A percentile compares a stretch with the other conserved stretches of the same genome.
Conservation (phyloP, 345 rosid genomes). For the Acer yangbiense region DNA sequence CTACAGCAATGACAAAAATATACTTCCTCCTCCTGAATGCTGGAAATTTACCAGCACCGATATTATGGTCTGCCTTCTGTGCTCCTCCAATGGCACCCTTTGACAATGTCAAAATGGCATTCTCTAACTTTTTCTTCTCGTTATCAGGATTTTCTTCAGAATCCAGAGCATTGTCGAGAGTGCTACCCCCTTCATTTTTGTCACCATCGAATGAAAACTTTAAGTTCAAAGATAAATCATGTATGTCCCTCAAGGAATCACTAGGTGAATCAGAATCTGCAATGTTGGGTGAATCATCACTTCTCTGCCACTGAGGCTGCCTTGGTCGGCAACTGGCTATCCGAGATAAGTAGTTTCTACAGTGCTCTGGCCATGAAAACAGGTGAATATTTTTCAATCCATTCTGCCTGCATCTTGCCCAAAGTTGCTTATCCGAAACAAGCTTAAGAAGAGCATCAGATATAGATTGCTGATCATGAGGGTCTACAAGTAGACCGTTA, state of each 20-base stretch:
- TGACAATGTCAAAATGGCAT: constrained; percentile 34
- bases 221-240: constrained; percentile 69
- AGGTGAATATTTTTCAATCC: constrained; percentile 69
- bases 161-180: constrained; percentile 37
- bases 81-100: constrained; percentile 26
- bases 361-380: constrained; percentile 81
- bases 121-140: constrained; percentile 46
- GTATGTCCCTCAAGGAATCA: constrained; percentile 67
- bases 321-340: constrained; percentile 71
- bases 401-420: constrained; percentile 74
- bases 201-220: constrained; percentile 74
- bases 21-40: constrained; percentile 53
- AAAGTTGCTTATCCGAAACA: constrained; percentile 72
- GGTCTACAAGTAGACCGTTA: constrained; percentile 81
- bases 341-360: constrained; percentile 62
- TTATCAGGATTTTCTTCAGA: constrained; percentile 47
- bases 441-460: constrained; percentile 73
- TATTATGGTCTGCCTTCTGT: constrained; percentile 37
- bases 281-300: constrained; percentile 38
- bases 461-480: constrained; percentile 70
- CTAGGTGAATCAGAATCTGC: constrained; percentile 58
- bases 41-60: constrained; percentile 36
- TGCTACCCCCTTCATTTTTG: constrained; percentile 42
- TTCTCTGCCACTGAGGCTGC: constrained; percentile 72
- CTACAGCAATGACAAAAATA: constrained; percentile 64